These are phyloP conservation scores for Batkoa obscura DNA, from an alignment of 371 early-diverging fungal species.

Conservation along the genomic window DNA sequence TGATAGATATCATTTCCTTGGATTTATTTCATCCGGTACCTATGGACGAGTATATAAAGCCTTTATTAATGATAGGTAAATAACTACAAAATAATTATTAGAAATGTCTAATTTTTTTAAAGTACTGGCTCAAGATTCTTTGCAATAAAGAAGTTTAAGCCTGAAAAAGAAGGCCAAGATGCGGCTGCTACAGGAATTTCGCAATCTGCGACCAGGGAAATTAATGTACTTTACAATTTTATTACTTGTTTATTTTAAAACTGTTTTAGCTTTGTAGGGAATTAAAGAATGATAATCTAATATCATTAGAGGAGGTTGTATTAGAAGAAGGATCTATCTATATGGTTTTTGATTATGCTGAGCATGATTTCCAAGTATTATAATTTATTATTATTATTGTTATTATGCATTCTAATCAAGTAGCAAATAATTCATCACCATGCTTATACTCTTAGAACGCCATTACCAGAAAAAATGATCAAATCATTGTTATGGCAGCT, in stretches of 20 bases:
- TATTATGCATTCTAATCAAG: background rate
- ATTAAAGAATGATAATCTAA: slow-evolving; percentile 67
- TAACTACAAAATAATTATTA: background rate
- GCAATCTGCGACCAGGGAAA: slow-evolving; percentile 87
- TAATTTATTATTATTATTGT: no score
- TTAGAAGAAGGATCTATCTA: slow-evolving; percentile 78
- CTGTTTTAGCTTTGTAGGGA: slow-evolving; percentile 61
- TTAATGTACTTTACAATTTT: slow-evolving; percentile 32
- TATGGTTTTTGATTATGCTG: slow-evolving; percentile 90
- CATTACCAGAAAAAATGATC: slow-evolving; percentile 58
- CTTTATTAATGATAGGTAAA: slow-evolving; percentile 35
- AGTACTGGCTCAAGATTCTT: slow-evolving; percentile 39
- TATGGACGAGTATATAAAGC: slow-evolving; percentile 91
- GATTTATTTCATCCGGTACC: slow-evolving; percentile 84
- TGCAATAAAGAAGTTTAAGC: slow-evolving; percentile 90
- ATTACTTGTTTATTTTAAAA: background rate
- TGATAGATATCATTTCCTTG: no score
- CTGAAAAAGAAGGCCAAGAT: slow-evolving; percentile 76
- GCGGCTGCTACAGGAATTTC: slow-evolving; percentile 68
- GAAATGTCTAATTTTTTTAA: slow-evolving; percentile 2
- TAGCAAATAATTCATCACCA: slow-evolving; percentile 79
- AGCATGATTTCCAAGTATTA: slow-evolving; percentile 73
- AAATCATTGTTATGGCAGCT: slow-evolving; percentile 85
- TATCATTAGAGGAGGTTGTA: slow-evolving; percentile 64
- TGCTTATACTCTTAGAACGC: slow-evolving; percentile 44